Base-by-base conservation (phyloP, 345 rosid genomes). In the Cardamine chenopodiifolia region DNA sequence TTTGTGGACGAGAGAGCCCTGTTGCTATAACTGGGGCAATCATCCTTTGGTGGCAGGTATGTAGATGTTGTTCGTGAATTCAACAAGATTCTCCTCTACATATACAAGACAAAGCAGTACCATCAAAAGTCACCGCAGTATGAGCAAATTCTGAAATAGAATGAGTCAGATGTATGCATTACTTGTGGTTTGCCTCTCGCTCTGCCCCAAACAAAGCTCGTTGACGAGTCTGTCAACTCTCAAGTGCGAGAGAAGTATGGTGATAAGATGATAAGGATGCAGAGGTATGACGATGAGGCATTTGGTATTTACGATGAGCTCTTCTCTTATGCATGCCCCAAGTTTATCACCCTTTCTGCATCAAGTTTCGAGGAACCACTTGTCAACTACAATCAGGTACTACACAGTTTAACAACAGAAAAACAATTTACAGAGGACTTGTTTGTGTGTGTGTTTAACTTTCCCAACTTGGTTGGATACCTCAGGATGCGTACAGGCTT, bases 81-180 rank as follows among this genome's bases (percentile, higher is more conserved):
- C 84, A 95, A 88, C 78, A 95, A 92, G 85, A 89, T 95, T 77
- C 96, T 95, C 67, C 80, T 88, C 53, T 92, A 95, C 83, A 92
- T 95, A 60, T 92, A 84, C 86, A 92, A 92, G 88, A 87, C 97
- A 19, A 92, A 95, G 85, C 99, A 89, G 61, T 92, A 84, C 79
- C 98, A 95, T 69, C 90, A 92, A 78, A 89, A 92, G 71, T 92
- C 98, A 26, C 81, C 97, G 15, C 99, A 95, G 72, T 92, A 95
- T 69, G 98, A 92, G 82, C 99, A 90, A 75, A 85, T 95, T 67
- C 84, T 95, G 52, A 95, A 95, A 86, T 92, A 95, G 87, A 95
- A 95, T 72, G 99, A 95, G 80, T n/a, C 99, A 95, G 81, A 95
- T 95, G 97, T 95, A 92, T 87, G 99, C 98, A 44, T 79, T 92